These are phyloP conservation scores for Nicotiana undulata DNA, from an alignment of 257 asterid species.

Conservation along the genomic window DNA sequence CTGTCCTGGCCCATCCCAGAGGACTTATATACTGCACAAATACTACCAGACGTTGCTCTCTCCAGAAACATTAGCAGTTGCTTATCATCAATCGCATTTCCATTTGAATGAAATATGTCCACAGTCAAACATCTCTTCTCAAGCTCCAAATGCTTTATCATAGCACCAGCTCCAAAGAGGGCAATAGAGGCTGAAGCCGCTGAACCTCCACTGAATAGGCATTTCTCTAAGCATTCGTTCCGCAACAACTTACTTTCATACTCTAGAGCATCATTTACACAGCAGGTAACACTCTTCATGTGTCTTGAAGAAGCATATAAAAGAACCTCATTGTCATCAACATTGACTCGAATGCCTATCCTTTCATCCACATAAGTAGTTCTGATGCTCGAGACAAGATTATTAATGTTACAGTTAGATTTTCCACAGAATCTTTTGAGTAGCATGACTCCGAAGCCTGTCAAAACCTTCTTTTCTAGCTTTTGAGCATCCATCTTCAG, in stretches of 20 bases:
- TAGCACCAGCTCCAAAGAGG: conserved; percentile 91
- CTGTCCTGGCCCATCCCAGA: conserved; percentile 27
- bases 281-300: conserved; percentile 44
- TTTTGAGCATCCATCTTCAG: conserved; percentile 41
- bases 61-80: conserved; percentile 62
- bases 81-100: conserved; percentile 44
- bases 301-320: conserved; percentile 59
- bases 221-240: conserved; percentile 73
- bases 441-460: conserved; percentile 52
- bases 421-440: conserved; percentile 85
- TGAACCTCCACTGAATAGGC: conserved; percentile 54
- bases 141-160: conserved; percentile 83
- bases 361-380: conserved; percentile 54
- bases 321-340: conserved; percentile 53
- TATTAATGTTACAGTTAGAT: conserved; percentile 33
- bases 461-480: conserved; percentile 54
- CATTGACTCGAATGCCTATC: conserved; percentile 55
- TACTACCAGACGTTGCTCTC: conserved; percentile 36
- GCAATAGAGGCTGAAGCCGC: conserved; percentile 50
- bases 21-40: conserved; percentile 55
- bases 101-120: conserved; percentile 51
- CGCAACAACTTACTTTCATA: conserved; percentile 50
- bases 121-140: conserved; percentile 71
- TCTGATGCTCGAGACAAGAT: conserved; percentile 53
- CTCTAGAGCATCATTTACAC: conserved; percentile 47